These are phyloP conservation scores for Sclerotinia sclerotiorum DNA, from an alignment of 2,329 filamentous ascomycete genomes.

Conservation along the genomic window DNA sequence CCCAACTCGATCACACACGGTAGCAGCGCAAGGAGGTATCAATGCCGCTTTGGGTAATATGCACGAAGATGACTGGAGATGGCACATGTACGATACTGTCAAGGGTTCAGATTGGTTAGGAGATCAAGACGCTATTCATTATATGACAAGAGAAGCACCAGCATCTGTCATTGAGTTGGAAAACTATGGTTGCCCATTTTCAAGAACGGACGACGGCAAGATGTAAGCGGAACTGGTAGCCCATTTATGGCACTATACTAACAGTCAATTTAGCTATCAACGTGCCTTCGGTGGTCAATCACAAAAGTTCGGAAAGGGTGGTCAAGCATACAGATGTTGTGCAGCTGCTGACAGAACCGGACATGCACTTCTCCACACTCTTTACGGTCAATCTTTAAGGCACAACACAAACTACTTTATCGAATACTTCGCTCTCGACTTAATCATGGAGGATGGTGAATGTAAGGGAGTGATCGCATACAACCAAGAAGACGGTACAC, in stretches of 20 bases:
- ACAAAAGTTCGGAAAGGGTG: constrained; percentile 48
- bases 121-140: constrained; percentile 96
- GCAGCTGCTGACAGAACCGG: constrained; percentile 46
- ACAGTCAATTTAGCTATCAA: constrained; percentile 49
- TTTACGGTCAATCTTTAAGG: constrained; percentile 51
- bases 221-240: constrained; percentile 58
- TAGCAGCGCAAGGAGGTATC: constrained; percentile 66
- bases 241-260: constrained; percentile 24
- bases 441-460: constrained; percentile 50
- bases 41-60: constrained; percentile 62
- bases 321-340: constrained; percentile 46
- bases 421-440: constrained; percentile 50
- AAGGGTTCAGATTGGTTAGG: constrained; percentile 98
- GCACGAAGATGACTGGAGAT: constrained; percentile 98
- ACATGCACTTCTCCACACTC: constrained; percentile 51
- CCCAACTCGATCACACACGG: constrained; percentile 62
- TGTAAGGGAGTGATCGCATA: constrained; percentile 47
- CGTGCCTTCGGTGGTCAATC: constrained; percentile 50
- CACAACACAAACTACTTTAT: constrained; percentile 51
- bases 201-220: constrained; percentile 90
- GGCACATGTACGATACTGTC: constrained; percentile 99
- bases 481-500: constrained; percentile 47
- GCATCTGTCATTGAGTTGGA: constrained; percentile 91
- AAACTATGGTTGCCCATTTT: constrained; percentile 97
- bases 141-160: constrained; percentile 95